Conservation (phyloP, 2,329 filamentous ascomycete species). For the Arthrobotrys conoides region DNA sequence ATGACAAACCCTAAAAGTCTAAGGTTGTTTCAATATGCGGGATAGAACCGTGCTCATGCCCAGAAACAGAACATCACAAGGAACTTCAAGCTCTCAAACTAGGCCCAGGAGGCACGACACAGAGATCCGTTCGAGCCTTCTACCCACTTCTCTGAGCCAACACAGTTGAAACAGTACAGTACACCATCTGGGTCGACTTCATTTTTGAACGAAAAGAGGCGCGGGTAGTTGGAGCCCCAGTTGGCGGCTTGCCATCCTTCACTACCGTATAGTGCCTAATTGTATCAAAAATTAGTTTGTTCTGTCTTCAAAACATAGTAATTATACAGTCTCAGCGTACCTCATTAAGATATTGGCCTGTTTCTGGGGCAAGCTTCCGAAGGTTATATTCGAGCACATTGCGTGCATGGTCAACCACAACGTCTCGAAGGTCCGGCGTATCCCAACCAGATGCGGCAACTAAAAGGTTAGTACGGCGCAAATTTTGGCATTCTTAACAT, state of each 20-base stretch:
- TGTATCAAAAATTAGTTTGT: slow-evolving; percentile 7
- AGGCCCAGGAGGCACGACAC: slow-evolving; percentile 50
- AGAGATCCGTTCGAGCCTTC: slow-evolving; percentile 40
- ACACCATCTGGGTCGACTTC: slow-evolving; percentile 65
- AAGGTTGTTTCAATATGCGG: too few species aligned
- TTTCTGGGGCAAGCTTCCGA: slow-evolving; percentile 67
- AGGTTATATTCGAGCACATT: slow-evolving; percentile 64
- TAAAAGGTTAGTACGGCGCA: background rate
- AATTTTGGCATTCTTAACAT: background rate
- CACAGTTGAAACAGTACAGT: slow-evolving; percentile 67
- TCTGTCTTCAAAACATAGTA: too few species aligned
- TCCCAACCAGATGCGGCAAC: slow-evolving; percentile 62
- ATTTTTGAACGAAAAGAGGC: slow-evolving; percentile 66
- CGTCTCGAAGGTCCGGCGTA: slow-evolving; percentile 66
- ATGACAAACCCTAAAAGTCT: too few species aligned
- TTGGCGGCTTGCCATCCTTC: slow-evolving; percentile 65
- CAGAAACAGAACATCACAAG: too few species aligned
- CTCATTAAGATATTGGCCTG: slow-evolving; percentile 70
- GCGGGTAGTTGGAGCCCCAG: slow-evolving; percentile 67
- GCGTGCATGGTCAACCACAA: slow-evolving; percentile 65
- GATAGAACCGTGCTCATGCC: too few species aligned
- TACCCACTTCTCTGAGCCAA: slow-evolving; percentile 66
- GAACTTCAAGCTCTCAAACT: background rate
- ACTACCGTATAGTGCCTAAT: slow-evolving; percentile 42
- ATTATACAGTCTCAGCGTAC: slow-evolving; percentile 65